Percentiles rank a stretch among this genome's conserved stretches.
phyloP scores from a whole-genome alignment of 75 land plant genomes.

The Pinus albicaulis region DNA sequence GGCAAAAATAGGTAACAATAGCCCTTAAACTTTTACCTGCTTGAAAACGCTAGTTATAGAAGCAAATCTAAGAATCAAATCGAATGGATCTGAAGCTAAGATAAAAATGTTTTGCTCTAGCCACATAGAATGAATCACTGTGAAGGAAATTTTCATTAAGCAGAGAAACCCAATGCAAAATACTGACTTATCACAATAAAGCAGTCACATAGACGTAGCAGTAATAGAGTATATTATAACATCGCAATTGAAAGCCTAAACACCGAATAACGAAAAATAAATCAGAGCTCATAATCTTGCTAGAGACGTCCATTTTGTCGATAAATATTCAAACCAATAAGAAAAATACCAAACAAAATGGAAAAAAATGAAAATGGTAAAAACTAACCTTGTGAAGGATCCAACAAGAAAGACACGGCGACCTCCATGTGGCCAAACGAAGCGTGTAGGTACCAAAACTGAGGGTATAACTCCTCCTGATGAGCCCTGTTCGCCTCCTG shows the following conservation, averaged over 20 bases:
- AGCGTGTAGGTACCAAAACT: constrained; percentile 50
- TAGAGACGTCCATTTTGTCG: neutral
- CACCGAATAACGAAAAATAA: neutral
- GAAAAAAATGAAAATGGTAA: neutral
- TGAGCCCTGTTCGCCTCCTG: constrained; percentile 17
- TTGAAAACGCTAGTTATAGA: no score
- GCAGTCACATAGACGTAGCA: neutral
- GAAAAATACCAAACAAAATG: neutral
- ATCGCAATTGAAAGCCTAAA: neutral
- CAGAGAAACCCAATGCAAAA: no score
- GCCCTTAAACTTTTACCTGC: no score
- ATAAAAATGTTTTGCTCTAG: no score
- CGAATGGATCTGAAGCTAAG: no score
- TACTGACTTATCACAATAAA: no score
- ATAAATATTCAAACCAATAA: neutral
- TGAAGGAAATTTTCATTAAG: no score
- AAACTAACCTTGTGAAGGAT: constrained; percentile 64
- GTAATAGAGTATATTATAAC: neutral
- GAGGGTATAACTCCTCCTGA: constrained; percentile 18
- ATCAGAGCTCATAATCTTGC: no score
- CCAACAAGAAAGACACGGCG: constrained; percentile 70
- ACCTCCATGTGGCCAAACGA: constrained; percentile 93
- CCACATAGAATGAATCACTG: no score
- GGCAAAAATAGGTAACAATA: no score
- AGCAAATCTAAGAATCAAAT: no score